Evolutionary conservation across 2,329 filamentous ascomycete genomes (phyloP), one percentile per base, ranked within the genome.

Genomic region (Ceratocystis cacaofunesta): DNA sequence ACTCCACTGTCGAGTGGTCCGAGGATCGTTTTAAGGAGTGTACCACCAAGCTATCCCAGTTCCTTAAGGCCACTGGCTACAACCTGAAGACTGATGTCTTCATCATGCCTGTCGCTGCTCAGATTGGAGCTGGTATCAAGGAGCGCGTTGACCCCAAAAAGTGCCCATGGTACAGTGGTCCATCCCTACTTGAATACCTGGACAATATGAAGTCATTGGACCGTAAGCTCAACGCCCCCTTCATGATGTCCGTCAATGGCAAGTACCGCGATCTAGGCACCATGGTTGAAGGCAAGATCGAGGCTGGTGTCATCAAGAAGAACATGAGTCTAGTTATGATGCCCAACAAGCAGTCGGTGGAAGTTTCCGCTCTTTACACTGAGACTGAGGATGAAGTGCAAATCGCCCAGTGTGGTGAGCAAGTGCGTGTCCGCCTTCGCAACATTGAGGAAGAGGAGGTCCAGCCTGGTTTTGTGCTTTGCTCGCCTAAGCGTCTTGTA

Each of bases 211-310:
- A 88, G 72, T 85, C 92, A 12, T 83, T 96, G 48, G 92, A 99
- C 75, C 90, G 94, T 71, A 99, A 97, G 80, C 78, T 96, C 71
- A 96, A 96, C 71, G 94, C 94, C 1, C 92, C 94, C 8, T 97
- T 99, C 82, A 97, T 99, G 94, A 96, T 99, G 92, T 89, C 94
- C 7, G 82, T 99, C 69, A 89, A 89, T 69, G 90, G 90, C 76
- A 99, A 99, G 78, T 99, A 97, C 80, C 85, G 89, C 71, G 95
- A 99, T 74, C 87, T 99, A 82, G 94, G 94, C 71, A 99, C 94
- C 68, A 91, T 99, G 83, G 84, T 96, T 52, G 95, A 99, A 78
- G 94, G 94, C 70, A 96, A 96, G 81, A 89, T 99, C 69, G 94
- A 99, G 76, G 89, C 92, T 19, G 92, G 91, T 74, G 88, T 96